Base-by-base conservation (phyloP, 1,284 basidiomycete species). In the Xanthoconium separans region DNA sequence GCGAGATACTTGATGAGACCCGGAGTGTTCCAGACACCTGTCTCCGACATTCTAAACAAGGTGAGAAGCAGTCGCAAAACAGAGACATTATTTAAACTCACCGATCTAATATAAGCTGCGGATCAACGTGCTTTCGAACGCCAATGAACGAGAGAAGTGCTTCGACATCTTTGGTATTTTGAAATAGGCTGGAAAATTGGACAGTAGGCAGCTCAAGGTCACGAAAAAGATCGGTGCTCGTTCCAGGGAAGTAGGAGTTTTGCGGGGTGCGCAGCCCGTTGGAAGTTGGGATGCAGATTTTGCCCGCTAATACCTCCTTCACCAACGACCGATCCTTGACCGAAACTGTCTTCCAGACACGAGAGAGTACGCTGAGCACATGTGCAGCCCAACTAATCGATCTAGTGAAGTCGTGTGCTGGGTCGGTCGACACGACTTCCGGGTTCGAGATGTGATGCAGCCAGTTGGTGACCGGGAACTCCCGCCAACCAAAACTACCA, bases 81-180 rank as follows among this genome's bases (percentile, higher is more conserved):
- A 4, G 18, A 16, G 41, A 24, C 6, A 7, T 18, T 0, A 4
- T 18, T 2, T 9, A 11, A 27, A 36, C 56, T 51, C 54, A 89
- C 85, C 87, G 75, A 50, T 83, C 79, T 64, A 93, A 93, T 9
- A 93, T 79, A 5, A 93, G 74, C 65, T 93, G 88, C 0, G 95
- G 75, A 49, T 95, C 91, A n/a, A 97, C 92, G 60, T 95, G 93
- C 61, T 86, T 89, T 18, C 93, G 81, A 15, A 97, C 91, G 10
- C 92, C 93, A 1, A 97, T 73, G 0, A 79, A 81, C 37, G 83
- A 75, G 8, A 98, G 71, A 39, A 97, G 7, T 15, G 7, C 24
- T 24, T 20, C 44, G 16, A 29, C 29, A 15, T 50, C 47, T 34
- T 22, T 15, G 50, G 40, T 41, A 4, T 20, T 29, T 22, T 60